Evolutionary conservation across 225 moss, liverwort and hornwort species (phyloP).

Genomic region (Pseudoscleropodium purum): DNA sequence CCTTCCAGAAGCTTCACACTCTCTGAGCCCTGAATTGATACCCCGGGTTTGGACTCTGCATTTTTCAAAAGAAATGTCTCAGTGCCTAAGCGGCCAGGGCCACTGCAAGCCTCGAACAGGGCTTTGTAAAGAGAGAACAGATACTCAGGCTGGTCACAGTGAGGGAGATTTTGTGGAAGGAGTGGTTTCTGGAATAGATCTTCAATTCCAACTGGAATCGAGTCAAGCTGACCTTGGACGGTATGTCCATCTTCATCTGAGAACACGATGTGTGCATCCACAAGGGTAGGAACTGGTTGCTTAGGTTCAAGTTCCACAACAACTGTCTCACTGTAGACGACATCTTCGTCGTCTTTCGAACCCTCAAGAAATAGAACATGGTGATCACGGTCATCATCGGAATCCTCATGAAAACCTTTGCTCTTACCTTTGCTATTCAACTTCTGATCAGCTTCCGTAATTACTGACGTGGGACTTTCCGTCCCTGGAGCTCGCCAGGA

Average conservation of each 20-base stretch:
- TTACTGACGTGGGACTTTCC: slow-evolving; percentile 34
- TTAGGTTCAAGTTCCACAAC: slow-evolving; percentile 81
- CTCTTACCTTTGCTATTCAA: slow-evolving; percentile 29
- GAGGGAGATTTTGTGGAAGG: slow-evolving; percentile 35
- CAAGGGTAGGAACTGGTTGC: slow-evolving; percentile 91
- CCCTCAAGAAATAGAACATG: slow-evolving; percentile 18
- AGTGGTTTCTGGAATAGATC: slow-evolving; percentile 78
- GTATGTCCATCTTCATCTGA: slow-evolving; percentile 72
- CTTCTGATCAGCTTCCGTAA: slow-evolving; percentile 10
- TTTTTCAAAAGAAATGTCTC: slow-evolving; percentile 68
- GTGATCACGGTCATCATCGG: slow-evolving; percentile 24
- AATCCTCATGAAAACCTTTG: slow-evolving; percentile 32
- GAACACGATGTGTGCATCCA: slow-evolving; percentile 78
- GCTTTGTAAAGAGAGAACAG: slow-evolving; percentile 67
- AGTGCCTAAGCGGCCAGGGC: slow-evolving; percentile 68
- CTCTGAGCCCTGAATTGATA: slow-evolving; percentile 75
- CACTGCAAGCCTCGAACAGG: slow-evolving; percentile 82
- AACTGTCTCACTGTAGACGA: slow-evolving; percentile 41
- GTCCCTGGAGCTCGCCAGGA: slow-evolving; percentile 23
- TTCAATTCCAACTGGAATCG: slow-evolving; percentile 84
- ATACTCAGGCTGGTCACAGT: slow-evolving; percentile 38
- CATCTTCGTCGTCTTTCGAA: slow-evolving; percentile 8
- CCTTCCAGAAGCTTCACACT: slow-evolving; percentile 96
- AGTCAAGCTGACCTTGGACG: slow-evolving; percentile 76
- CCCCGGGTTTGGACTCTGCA: slow-evolving; percentile 39